Conservation (phyloP, 306 rosid genomes). For the Trifolium repens region DNA sequence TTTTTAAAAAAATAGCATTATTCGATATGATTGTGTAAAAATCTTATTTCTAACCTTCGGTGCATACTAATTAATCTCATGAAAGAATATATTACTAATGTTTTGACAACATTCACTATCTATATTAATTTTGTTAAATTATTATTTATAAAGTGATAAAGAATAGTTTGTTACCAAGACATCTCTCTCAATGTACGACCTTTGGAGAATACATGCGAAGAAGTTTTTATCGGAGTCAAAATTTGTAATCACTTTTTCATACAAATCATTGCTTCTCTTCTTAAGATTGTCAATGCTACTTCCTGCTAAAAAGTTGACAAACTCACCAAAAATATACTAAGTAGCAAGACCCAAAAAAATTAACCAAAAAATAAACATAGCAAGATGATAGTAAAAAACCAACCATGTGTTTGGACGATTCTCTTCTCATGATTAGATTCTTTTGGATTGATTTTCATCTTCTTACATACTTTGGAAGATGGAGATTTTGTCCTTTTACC, state of each 20-base stretch:
- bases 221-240: neutral
- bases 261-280: neutral
- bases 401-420: neutral
- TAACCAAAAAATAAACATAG: neutral
- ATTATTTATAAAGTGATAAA: no score
- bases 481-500: neutral
- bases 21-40: no score
- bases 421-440: neutral
- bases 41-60: no score
- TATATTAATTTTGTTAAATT: no score
- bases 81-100: no score
- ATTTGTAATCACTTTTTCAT: neutral
- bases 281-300: neutral
- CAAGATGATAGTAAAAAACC: neutral
- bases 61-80: no score
- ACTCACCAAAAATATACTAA: neutral
- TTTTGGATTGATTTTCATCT: neutral
- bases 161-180: neutral
- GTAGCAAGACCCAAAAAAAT: neutral
- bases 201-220: neutral
- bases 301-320: neutral
- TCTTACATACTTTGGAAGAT: neutral
- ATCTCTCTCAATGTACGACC: neutral
- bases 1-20: no score
- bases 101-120: no score